Conservation (phyloP, 2,329 filamentous ascomycete species). For the Alternaria rosae region DNA sequence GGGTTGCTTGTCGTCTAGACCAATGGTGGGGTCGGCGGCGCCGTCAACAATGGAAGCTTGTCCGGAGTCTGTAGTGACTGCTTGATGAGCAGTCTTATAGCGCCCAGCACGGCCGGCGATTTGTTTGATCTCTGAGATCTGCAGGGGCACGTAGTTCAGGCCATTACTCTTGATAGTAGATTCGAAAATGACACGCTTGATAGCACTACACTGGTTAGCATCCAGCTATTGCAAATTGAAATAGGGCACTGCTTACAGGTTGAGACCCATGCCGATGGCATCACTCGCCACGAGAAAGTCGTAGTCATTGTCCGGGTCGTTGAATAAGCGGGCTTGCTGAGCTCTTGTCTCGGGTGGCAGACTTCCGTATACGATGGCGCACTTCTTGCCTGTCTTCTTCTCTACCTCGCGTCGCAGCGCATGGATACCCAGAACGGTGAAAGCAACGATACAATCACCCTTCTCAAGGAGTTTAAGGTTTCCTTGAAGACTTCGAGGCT, state of each 20-base stretch:
- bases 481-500: conserved; percentile 67
- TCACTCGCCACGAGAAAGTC: conserved; percentile 94
- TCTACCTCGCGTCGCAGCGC: conserved; percentile 81
- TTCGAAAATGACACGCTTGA: conserved; percentile 91
- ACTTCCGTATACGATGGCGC: conserved; percentile 91
- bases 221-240: not conserved
- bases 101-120: conserved; percentile 93
- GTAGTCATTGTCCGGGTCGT: conserved; percentile 93
- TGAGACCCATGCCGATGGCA: conserved; percentile 96
- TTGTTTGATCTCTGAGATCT: conserved; percentile 85
- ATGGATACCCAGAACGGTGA: conserved; percentile 84
- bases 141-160: conserved; percentile 62
- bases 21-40: conserved; percentile 21
- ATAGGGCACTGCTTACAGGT: conserved; percentile 66
- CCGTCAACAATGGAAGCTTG: conserved; percentile 8
- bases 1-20: conserved; percentile 26
- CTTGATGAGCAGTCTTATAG: conserved; percentile 74
- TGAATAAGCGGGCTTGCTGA: conserved; percentile 90
- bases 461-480: conserved; percentile 77
- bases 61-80: conserved; percentile 41
- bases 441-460: conserved; percentile 89
- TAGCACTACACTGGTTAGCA: conserved; percentile 59
- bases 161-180: conserved; percentile 76
- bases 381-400: conserved; percentile 74
- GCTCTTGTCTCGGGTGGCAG: conserved; percentile 92